These are phyloP conservation scores for Epichloe gansuensis DNA, from an alignment of 2,329 filamentous ascomycete genomes.

Conservation along the genomic window DNA sequence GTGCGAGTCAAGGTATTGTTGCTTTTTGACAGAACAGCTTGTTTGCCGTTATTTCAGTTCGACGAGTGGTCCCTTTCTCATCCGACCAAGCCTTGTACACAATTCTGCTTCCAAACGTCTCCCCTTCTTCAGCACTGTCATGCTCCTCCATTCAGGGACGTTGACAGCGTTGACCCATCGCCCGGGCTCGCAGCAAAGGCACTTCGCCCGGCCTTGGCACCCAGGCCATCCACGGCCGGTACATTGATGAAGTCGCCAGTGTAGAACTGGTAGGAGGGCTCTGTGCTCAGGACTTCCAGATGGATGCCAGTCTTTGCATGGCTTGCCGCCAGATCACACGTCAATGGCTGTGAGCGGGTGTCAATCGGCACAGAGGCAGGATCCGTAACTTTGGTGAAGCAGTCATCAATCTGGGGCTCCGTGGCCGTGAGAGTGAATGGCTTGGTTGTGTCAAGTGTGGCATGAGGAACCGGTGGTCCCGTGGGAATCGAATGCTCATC, in stretches of 20 bases:
- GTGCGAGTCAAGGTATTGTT: background rate
- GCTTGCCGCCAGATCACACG: slow-evolving; percentile 56
- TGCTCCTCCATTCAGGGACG: slow-evolving; percentile 63
- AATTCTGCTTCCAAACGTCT: slow-evolving; percentile 68
- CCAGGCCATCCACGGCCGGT: slow-evolving; percentile 48
- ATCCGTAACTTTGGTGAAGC: slow-evolving; percentile 66
- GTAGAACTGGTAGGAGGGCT: slow-evolving; percentile 96
- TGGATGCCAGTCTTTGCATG: slow-evolving; percentile 66
- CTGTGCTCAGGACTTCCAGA: slow-evolving; percentile 79
- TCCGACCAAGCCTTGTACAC: slow-evolving; percentile 80
- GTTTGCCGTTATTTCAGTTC: background rate
- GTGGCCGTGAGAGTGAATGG: slow-evolving; percentile 60
- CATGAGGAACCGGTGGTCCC: slow-evolving; percentile 50
- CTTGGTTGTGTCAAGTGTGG: slow-evolving; percentile 51
- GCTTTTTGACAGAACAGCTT: background rate
- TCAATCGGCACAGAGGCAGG: slow-evolving; percentile 50
- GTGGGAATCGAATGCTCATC: slow-evolving; percentile 65
- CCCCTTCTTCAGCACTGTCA: slow-evolving; percentile 71
- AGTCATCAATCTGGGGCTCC: slow-evolving; percentile 75
- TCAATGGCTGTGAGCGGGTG: slow-evolving; percentile 50
- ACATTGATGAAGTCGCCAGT: slow-evolving; percentile 78
- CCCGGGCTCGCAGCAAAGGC: slow-evolving; percentile 85
- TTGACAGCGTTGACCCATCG: slow-evolving; percentile 85
- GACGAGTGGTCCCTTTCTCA: slow-evolving; percentile 16
- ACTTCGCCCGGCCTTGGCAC: slow-evolving; percentile 53